These are phyloP conservation scores for Plasmodium vinckei DNA, from an alignment of 169 alveolate genomes.

Conservation along the genomic window DNA sequence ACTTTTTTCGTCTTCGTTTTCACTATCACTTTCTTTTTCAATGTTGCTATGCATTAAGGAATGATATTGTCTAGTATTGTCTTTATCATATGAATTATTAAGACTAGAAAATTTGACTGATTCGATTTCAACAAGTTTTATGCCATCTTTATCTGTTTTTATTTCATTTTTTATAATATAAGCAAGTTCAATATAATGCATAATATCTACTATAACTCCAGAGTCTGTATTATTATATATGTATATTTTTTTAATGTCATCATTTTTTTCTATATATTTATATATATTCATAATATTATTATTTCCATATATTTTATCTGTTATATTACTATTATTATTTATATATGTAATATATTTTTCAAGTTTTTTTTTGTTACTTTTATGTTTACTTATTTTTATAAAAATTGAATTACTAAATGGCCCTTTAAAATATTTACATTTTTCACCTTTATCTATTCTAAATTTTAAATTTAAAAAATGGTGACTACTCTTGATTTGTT, in stretches of 20 bases:
- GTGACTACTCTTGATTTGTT: neutral
- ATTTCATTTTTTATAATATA: slow-evolving; percentile 3
- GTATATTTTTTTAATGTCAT: slow-evolving; percentile 14
- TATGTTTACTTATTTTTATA: slow-evolving; percentile 19
- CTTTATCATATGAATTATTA: slow-evolving; percentile 16
- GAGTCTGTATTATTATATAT: slow-evolving; percentile 11
- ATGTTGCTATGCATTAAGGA: no score
- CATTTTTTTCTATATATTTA: slow-evolving; percentile 38
- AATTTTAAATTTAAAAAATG: slow-evolving; percentile 20
- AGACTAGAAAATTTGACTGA: neutral
- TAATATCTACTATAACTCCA: slow-evolving; percentile 18
- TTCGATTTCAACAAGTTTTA: neutral
- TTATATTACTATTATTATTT: neutral
- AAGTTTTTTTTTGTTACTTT: neutral
- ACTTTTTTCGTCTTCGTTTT: neutral
- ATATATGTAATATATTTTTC: slow-evolving; percentile 25
- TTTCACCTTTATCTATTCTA: neutral
- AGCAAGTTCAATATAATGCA: slow-evolving; percentile 38
- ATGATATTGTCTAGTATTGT: neutral
- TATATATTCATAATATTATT: slow-evolving; percentile 41
- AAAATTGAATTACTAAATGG: slow-evolving; percentile 3
- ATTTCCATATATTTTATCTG: neutral
- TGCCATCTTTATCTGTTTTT: neutral
- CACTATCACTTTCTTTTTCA: neutral
- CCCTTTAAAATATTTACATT: neutral